Conservation (phyloP, 1,139 yeast species). For the Hyphopichia buzzinii region DNA sequence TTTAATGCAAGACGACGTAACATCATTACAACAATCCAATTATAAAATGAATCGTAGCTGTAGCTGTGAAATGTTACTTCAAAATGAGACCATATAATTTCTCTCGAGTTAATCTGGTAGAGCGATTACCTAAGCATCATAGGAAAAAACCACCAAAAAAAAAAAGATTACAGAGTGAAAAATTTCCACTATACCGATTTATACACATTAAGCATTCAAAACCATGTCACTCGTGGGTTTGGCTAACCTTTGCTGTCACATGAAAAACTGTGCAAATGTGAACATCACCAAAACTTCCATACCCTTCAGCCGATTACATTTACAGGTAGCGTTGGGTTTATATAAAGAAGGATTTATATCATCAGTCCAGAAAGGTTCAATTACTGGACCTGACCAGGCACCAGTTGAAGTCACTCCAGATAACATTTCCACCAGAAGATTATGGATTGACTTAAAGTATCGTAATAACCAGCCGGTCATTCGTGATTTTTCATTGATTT, state of each 20-base stretch:
- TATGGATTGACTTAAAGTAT: slow-evolving; percentile 92
- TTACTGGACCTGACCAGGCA: slow-evolving; percentile 76
- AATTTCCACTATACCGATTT: too few species aligned
- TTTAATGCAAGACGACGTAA: neutral
- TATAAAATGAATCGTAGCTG: too few species aligned
- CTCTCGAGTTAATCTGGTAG: too few species aligned
- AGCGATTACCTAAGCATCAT: neutral
- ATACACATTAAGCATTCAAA: slow-evolving; percentile 9
- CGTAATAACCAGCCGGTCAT: slow-evolving; percentile 78
- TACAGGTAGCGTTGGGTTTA: slow-evolving; percentile 78
- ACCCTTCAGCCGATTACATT: slow-evolving; percentile 80
- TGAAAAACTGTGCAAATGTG: slow-evolving; percentile 84
- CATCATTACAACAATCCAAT: neutral
- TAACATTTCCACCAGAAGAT: slow-evolving; percentile 78
- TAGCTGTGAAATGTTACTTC: too few species aligned
- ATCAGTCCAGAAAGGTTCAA: slow-evolving; percentile 83
- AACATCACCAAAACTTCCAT: slow-evolving; percentile 72
- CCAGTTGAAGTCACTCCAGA: slow-evolving; percentile 85
- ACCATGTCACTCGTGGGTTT: slow-evolving; percentile 83
- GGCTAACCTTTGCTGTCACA: slow-evolving; percentile 83
- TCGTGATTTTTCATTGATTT: slow-evolving; percentile 66
- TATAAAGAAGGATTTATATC: slow-evolving; percentile 90
- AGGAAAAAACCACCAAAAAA: neutral
- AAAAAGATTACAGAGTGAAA: slow-evolving; percentile 3
- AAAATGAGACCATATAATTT: too few species aligned